These are phyloP conservation scores for Trichoderma citrinoviride DNA, from an alignment of 2,329 filamentous ascomycete genomes.

Conservation along the genomic window DNA sequence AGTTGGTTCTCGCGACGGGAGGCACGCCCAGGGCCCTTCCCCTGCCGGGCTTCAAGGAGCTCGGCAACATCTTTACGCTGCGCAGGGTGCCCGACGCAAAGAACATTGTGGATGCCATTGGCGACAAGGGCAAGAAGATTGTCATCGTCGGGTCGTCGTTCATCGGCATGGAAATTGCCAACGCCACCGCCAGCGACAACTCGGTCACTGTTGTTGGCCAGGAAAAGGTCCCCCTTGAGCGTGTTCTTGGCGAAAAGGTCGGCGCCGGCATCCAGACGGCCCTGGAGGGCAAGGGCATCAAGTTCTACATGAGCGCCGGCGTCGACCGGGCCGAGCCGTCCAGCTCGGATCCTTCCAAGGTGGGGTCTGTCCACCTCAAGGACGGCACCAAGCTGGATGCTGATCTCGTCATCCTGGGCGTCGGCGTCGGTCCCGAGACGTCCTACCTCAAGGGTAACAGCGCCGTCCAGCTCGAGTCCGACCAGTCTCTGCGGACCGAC, in stretches of 20 bases:
- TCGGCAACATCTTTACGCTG: constrained; percentile 84
- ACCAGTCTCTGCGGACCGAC: constrained; percentile 82
- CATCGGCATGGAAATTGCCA: constrained; percentile 97
- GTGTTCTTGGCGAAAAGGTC: constrained; percentile 78
- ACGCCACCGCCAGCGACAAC: constrained; percentile 76
- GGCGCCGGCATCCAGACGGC: constrained; percentile 76
- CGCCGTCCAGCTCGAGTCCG: constrained; percentile 67
- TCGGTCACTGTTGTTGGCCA: constrained; percentile 83
- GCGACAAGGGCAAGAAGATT: constrained; percentile 83
- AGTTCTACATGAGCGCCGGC: constrained; percentile 76
- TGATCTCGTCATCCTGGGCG: constrained; percentile 86
- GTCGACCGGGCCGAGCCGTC: constrained; percentile 83
- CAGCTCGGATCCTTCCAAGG: constrained; percentile 62
- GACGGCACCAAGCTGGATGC: constrained; percentile 82
- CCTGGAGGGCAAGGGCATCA: constrained; percentile 82
- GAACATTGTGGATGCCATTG: constrained; percentile 74
- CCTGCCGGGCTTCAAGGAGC: constrained; percentile 78
- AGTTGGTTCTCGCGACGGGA: constrained; percentile 87
- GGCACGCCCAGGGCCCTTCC: constrained; percentile 74
- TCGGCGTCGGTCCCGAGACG: constrained; percentile 84
- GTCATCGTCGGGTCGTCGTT: constrained; percentile 91
- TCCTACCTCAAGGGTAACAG: constrained; percentile 74
- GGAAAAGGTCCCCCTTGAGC: constrained; percentile 80
- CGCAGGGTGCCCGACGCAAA: constrained; percentile 75
- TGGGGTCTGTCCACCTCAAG: constrained; percentile 79